phyloP scores from a whole-genome alignment of 257 asterid species.

The Petunia secreta region DNA sequence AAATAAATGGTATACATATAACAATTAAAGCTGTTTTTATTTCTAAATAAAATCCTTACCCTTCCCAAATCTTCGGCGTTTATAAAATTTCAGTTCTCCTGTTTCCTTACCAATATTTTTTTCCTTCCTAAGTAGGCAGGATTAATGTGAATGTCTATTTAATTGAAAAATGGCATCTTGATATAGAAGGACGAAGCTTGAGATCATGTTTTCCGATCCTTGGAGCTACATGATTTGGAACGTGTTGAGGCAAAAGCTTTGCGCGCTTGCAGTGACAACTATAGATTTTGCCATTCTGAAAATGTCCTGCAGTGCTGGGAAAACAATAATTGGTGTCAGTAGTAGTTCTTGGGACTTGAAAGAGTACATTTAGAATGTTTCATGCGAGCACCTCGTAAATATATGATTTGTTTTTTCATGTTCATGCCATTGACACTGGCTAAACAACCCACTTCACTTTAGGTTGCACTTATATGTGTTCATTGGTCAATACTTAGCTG shows the following conservation, averaged over 20 bases:
- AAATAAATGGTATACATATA: not conserved
- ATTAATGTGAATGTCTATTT: not conserved
- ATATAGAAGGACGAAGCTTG: not conserved
- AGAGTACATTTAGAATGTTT: not conserved
- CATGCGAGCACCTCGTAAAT: not conserved
- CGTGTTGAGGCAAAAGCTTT: constrained; percentile 10
- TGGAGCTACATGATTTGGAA: not conserved
- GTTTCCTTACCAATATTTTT: not conserved
- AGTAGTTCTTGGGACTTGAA: constrained; percentile 7
- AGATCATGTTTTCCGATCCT: not conserved
- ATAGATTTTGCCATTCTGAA: not conserved
- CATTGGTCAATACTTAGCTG: not conserved
- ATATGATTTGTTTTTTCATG: not conserved
- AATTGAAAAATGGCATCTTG: too few species aligned
- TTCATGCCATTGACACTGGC: not conserved
- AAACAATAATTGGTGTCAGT: not conserved
- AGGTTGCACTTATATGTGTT: not conserved
- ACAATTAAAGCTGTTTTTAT: not conserved
- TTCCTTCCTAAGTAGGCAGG: not conserved
- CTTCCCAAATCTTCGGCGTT: not conserved
- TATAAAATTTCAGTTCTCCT: not conserved
- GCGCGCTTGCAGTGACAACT: not conserved
- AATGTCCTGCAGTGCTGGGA: not conserved
- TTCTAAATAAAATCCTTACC: not conserved
- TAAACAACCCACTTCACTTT: not conserved